Evolutionary conservation across 2,329 filamentous ascomycete genomes (phyloP).

Genomic region (Setomelanomma holmii): DNA sequence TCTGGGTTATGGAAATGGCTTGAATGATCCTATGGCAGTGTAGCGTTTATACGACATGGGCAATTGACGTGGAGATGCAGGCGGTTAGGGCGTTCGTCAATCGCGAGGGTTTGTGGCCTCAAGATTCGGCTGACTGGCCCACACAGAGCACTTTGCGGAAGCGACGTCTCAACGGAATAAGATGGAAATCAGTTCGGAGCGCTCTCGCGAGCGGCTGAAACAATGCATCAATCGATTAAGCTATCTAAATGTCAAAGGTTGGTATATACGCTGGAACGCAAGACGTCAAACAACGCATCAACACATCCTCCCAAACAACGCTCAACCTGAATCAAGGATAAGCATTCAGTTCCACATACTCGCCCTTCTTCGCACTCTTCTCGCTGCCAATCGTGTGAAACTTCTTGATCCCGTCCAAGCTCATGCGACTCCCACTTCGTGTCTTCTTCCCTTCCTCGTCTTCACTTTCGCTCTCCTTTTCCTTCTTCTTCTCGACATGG

Average conservation of each 20-base stretch:
- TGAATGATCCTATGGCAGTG: not conserved
- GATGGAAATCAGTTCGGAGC: no score
- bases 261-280: conserved; percentile 26
- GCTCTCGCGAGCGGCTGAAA: not conserved
- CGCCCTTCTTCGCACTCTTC: conserved; percentile 7
- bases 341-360: conserved; percentile 22
- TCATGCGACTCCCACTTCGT: conserved; percentile 11
- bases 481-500: conserved; percentile 59
- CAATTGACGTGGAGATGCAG: not conserved
- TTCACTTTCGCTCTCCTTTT: conserved; percentile 49
- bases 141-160: no score
- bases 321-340: conserved; percentile 20
- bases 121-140: no score
- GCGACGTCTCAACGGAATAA: no score
- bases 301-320: not conserved
- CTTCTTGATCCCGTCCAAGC: conserved; percentile 22
- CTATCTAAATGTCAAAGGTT: conserved; percentile 3
- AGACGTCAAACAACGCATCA: conserved; percentile 13
- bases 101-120: no score
- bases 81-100: not conserved
- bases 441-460: conserved; percentile 30
- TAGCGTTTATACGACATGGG: not conserved
- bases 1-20: not conserved
- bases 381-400: conserved; percentile 12
- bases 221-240: not conserved